Evolutionary conservation across 306 rosid species (phyloP).

Genomic region (Gynostemma pentaphyllum): DNA sequence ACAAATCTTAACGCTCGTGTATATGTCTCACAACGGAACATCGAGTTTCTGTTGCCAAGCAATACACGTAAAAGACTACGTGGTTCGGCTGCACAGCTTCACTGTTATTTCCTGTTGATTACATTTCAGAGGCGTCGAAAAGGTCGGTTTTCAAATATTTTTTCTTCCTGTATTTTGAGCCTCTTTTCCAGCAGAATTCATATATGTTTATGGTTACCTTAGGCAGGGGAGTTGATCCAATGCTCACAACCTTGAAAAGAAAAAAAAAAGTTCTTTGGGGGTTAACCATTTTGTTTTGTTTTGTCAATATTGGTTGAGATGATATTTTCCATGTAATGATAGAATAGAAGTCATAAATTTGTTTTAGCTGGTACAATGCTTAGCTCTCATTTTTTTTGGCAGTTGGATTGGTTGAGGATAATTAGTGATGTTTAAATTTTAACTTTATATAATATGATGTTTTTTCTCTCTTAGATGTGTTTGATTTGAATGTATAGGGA

Average conservation of each 20-base stretch:
- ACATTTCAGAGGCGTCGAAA: background rate
- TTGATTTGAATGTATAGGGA: background rate
- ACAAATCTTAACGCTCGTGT: background rate
- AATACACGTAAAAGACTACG: background rate
- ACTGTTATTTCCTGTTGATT: slow-evolving; percentile 5
- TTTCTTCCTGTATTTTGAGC: slow-evolving; percentile 15
- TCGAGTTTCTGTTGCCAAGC: slow-evolving; percentile 6
- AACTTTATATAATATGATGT: slow-evolving; percentile 4
- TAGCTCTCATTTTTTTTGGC: slow-evolving; percentile 8
- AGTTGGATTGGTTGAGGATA: slow-evolving; percentile 3
- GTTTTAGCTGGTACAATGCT: slow-evolving; percentile 6
- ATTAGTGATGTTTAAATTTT: background rate
- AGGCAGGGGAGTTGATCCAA: slow-evolving; percentile 36
- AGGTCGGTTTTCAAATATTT: slow-evolving; percentile 5
- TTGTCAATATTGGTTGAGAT: slow-evolving; percentile 29
- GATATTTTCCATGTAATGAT: slow-evolving; percentile 23
- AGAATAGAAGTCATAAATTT: slow-evolving; percentile 8
- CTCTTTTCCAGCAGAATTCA: slow-evolving; percentile 25
- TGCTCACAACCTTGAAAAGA: slow-evolving; percentile 26
- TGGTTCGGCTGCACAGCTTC: slow-evolving; percentile 8
- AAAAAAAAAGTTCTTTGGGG: background rate
- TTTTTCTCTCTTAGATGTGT: background rate
- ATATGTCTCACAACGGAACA: slow-evolving; percentile 1
- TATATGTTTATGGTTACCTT: slow-evolving; percentile 25
- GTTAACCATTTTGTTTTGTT: slow-evolving; percentile 10